Conservation (phyloP, 129 eudicot genomes). For the Rutidosis leptorrhynchoides region DNA sequence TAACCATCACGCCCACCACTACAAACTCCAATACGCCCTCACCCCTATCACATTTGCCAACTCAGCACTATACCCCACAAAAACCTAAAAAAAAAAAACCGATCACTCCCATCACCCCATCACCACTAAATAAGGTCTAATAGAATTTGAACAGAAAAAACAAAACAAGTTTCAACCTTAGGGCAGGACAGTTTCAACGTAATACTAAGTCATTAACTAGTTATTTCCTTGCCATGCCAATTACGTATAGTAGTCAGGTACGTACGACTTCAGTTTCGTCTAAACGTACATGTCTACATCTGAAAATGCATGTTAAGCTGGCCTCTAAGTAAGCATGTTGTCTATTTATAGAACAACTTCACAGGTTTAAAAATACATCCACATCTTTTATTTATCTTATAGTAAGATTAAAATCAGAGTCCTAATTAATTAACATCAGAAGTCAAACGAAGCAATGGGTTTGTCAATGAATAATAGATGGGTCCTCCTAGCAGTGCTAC, state of each 20-base stretch:
- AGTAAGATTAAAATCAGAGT: background rate
- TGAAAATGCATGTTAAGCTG: background rate
- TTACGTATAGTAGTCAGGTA: background rate
- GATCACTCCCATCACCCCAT: too few species aligned
- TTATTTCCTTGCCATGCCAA: background rate
- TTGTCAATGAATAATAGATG: constrained; percentile 4
- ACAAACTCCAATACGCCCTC: too few species aligned
- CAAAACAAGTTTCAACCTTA: background rate
- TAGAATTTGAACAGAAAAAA: background rate
- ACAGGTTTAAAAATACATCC: background rate
- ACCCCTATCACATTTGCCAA: too few species aligned
- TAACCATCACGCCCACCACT: too few species aligned
- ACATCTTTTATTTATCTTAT: too few species aligned
- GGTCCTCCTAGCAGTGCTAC: background rate
- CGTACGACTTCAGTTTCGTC: background rate
- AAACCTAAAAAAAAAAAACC: too few species aligned
- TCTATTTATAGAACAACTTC: background rate
- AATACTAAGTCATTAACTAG: background rate
- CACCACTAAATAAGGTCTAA: too few species aligned
- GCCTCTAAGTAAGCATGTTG: background rate
- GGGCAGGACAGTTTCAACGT: background rate
- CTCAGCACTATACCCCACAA: too few species aligned
- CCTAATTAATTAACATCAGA: background rate
- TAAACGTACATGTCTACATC: background rate
- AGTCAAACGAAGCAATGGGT: constrained; percentile 16